phyloP scores from a whole-genome alignment of 108 stramenopile species.

The Cyclotella sp. region DNA sequence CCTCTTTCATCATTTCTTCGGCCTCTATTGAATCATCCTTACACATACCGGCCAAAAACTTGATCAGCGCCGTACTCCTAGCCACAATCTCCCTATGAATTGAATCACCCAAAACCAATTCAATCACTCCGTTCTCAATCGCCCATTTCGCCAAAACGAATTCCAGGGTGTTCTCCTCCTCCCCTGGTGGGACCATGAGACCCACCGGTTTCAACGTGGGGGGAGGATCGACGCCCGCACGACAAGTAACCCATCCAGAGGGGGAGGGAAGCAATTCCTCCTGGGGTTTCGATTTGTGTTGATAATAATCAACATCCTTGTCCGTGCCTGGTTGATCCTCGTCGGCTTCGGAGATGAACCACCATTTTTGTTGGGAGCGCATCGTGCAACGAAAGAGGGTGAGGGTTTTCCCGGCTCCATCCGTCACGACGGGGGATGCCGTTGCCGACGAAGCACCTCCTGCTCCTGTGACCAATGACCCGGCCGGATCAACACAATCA shows the following conservation, averaged over 20 bases:
- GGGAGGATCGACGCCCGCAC: constrained; percentile 79
- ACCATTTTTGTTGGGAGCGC: constrained; percentile 97
- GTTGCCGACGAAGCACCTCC: neutral
- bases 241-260: constrained; percentile 84
- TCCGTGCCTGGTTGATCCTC: constrained; percentile 96
- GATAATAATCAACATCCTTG: constrained; percentile 98
- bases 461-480: neutral
- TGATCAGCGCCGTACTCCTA: constrained; percentile 73
- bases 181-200: constrained; percentile 75
- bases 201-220: constrained; percentile 71
- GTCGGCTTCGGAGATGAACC: constrained; percentile 97
- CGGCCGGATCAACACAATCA: neutral
- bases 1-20: too few relatives aligned
- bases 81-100: constrained; percentile 87
- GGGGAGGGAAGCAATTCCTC: constrained; percentile 83
- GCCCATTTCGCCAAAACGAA: constrained; percentile 86
- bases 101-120: constrained; percentile 77
- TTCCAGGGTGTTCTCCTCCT: constrained; percentile 80
- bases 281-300: constrained; percentile 87
- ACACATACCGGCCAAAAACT: constrained; percentile 88
- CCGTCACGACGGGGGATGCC: neutral
- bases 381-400: constrained; percentile 95
- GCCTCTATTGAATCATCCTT: constrained; percentile 7
- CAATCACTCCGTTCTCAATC: constrained; percentile 84
- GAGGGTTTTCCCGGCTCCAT: constrained; percentile 68